Conservation (phyloP, 345 rosid species). For the Odontarrhena argentea region DNA sequence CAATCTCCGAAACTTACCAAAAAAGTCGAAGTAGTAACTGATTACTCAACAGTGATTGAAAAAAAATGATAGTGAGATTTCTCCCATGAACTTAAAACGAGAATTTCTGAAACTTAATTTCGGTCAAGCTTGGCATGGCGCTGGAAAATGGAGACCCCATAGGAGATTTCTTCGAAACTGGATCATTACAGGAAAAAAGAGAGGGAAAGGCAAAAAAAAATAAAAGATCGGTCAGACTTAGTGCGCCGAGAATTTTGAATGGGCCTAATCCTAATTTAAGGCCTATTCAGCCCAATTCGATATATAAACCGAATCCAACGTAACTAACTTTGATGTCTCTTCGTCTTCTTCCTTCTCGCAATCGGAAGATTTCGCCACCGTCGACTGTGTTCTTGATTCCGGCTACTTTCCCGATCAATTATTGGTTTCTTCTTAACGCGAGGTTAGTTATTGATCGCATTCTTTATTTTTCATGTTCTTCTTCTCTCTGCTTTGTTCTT, state of each 20-base stretch:
- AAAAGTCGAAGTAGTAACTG: conserved; percentile 15
- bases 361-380: background rate
- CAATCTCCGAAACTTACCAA: conserved; percentile 27
- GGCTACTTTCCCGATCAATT: background rate
- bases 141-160: conserved; percentile 18
- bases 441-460: background rate
- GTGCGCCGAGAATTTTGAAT: background rate
- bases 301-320: background rate
- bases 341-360: background rate
- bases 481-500: background rate
- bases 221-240: conserved; percentile 4
- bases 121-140: conserved; percentile 32
- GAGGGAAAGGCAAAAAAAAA: conserved; percentile 19
- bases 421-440: background rate
- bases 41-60: conserved; percentile 14
- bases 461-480: background rate
- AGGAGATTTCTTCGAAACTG: conserved; percentile 35
- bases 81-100: background rate
- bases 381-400: background rate
- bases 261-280: background rate
- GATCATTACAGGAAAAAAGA: conserved; percentile 16
- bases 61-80: background rate
- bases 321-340: background rate
- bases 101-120: background rate
- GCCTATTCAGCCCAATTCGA: background rate